These are phyloP conservation scores for Phaeosphaeriaceae sp. DNA, from an alignment of 2,329 filamentous ascomycete species.

Conservation along the genomic window DNA sequence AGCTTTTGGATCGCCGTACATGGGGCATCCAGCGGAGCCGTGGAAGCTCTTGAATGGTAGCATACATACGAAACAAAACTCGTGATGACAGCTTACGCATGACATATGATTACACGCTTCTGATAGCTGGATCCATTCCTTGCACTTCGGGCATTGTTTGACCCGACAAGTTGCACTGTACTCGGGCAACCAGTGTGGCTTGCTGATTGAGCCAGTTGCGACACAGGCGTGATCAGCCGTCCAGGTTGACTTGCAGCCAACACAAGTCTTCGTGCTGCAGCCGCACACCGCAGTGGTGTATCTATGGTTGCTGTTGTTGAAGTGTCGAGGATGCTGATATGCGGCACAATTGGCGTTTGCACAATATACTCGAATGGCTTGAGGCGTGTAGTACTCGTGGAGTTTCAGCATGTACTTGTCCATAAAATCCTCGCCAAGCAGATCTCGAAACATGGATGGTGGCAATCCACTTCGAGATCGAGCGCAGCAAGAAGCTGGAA, in stretches of 20 bases:
- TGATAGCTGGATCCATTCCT: conserved; percentile 15
- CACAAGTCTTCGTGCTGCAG: conserved; percentile 10
- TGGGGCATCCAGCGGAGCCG: conserved; percentile 3
- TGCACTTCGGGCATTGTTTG: conserved; percentile 19
- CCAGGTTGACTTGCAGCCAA: conserved; percentile 10
- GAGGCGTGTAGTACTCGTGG: conserved; percentile 3
- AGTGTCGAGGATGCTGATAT: not conserved
- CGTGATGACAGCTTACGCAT: conserved; percentile 8
- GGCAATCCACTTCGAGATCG: not conserved
- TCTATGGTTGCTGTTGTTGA: not conserved
- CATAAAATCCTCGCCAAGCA: conserved; percentile 1
- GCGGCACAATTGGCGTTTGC: conserved; percentile 2
- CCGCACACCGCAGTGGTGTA: not conserved
- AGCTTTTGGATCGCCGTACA: conserved; percentile 5
- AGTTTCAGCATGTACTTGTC: conserved; percentile 1
- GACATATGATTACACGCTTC: conserved; percentile 24
- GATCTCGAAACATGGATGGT: not conserved
- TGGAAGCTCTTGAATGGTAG: conserved; percentile 6
- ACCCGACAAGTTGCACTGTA: conserved; percentile 15
- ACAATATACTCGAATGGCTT: conserved; percentile 4
- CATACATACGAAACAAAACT: conserved; percentile 24
- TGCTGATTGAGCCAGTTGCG: not conserved
- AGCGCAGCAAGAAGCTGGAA: conserved; percentile 7
- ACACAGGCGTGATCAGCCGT: conserved; percentile 4
- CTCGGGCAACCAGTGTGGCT: conserved; percentile 15